phyloP scores from a whole-genome alignment of 257 asterid genomes.

The Gentiana straminea region DNA sequence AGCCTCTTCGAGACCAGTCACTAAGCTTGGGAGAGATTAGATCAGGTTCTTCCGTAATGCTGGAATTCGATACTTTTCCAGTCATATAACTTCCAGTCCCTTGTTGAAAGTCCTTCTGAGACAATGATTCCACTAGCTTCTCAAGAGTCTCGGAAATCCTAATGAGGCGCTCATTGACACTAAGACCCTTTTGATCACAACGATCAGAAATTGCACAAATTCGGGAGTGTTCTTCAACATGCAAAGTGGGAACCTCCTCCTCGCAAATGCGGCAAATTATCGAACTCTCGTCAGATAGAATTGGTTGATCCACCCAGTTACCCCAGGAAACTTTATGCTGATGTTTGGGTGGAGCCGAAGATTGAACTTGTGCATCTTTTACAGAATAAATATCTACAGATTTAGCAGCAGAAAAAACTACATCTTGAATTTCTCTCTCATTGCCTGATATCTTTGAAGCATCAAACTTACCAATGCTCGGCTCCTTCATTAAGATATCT shows the following conservation, averaged over 20 bases:
- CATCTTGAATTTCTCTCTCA: constrained; percentile 35
- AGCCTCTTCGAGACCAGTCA: constrained; percentile 97
- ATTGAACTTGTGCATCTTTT: constrained; percentile 43
- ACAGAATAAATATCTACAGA: constrained; percentile 41
- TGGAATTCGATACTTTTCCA: constrained; percentile 73
- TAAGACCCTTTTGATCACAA: constrained; percentile 86
- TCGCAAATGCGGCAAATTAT: constrained; percentile 98
- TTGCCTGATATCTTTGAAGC: constrained; percentile 35
- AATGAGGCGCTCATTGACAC: constrained; percentile 78
- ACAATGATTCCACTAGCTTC: constrained; percentile 75
- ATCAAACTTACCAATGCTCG: constrained; percentile 31
- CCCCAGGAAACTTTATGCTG: constrained; percentile 79
- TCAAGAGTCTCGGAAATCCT: constrained; percentile 89
- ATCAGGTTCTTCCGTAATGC: constrained; percentile 82
- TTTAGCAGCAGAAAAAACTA: constrained; percentile 51
- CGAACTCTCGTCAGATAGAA: constrained; percentile 67
- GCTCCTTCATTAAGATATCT: constrained; percentile 38
- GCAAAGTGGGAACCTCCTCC: constrained; percentile 95
- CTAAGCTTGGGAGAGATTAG: constrained; percentile 84
- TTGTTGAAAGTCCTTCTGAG: constrained; percentile 56
- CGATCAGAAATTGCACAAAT: constrained; percentile 96
- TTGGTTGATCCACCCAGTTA: constrained; percentile 89
- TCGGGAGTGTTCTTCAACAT: constrained; percentile 97
- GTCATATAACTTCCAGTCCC: constrained; percentile 53
- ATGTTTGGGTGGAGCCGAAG: constrained; percentile 42